Base-by-base conservation (phyloP, 192 early-diverging fungal genomes). In the Mortierella hygrophila region DNA sequence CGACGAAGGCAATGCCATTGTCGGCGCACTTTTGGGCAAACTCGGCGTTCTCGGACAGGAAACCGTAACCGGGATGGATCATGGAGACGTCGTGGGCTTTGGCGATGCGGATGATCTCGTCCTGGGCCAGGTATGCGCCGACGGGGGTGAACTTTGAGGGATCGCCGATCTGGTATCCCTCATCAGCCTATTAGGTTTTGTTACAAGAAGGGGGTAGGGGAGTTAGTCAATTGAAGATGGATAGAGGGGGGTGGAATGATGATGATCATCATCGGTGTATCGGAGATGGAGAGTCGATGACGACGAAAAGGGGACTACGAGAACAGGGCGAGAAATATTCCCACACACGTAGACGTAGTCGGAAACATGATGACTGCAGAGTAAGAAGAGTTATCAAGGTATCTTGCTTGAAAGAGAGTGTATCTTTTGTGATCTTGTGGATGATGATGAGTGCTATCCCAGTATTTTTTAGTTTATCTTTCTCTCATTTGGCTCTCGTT, bases 21-120 rank as follows among this genome's bases (percentile, higher is more conserved):
- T 90, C 95, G 76, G 95, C 94, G 47, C 97, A 96, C 87, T 96
- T 96, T 83, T 93, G 91, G 11, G 97, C 97, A 90, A 99, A 99
- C 71, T 91, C 91, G 23, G 97, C 91, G 84, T 99, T 99, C 89
- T 99, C 98, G 42, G 95, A 94, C 52, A 99, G 90, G 91, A 99
- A 98, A 44, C 98, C 98, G 88, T 99, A 99, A 69, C 97, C 97
- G 38, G 97, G 98, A 80, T 98, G 98, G 88, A 99, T 96, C 86
- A 94, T 96, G 77, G 92, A 94, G 75, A 95, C 96, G 82, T 93
- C 92, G 68, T 93, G 94, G 77, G 92, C 82, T 72, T 95, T 93
- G 29, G 97, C 98, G 82, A 98, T 97, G 38, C 89, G 90, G 74
- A 99, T 92, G 75, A 99, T 98, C 80, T 97, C 96, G 86, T 97